Evolutionary conservation across 192 early-diverging fungal genomes (phyloP).

Genomic region (Mortierella antarctica): DNA sequence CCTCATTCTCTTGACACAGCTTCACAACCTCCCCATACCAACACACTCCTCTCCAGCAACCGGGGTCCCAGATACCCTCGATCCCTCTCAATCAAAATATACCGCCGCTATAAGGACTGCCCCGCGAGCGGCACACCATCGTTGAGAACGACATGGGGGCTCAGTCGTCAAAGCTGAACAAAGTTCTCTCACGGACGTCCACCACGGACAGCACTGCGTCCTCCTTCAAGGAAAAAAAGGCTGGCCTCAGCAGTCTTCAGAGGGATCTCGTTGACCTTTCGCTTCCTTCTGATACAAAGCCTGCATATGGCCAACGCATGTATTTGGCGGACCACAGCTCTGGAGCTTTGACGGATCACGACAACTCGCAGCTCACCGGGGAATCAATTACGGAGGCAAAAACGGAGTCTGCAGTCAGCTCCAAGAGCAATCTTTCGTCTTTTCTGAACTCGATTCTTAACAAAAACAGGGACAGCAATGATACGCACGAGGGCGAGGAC

Average conservation of each 20-base stretch:
- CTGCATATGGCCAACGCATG: neutral
- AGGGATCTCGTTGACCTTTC: slow-evolving; percentile 4
- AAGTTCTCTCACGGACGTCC: slow-evolving; percentile 13
- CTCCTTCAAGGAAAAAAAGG: neutral
- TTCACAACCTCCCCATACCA: too few species aligned
- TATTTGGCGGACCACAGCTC: too few species aligned
- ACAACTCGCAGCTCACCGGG: slow-evolving; percentile 18
- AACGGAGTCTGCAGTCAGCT: slow-evolving; percentile 10
- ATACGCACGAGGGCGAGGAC: neutral
- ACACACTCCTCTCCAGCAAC: too few species aligned
- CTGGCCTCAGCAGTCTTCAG: neutral
- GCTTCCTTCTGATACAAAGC: neutral
- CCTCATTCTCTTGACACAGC: too few species aligned
- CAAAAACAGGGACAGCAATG: neutral
- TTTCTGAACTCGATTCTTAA: slow-evolving; percentile 21
- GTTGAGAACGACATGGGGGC: slow-evolving; percentile 12
- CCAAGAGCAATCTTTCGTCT: slow-evolving; percentile 29
- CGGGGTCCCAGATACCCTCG: too few species aligned
- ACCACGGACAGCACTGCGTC: slow-evolving; percentile 15
- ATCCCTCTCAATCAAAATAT: too few species aligned
- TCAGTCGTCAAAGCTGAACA: slow-evolving; percentile 24
- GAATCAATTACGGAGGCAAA: neutral
- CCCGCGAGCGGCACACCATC: too few species aligned
- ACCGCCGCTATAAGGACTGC: too few species aligned
- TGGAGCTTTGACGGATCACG: neutral